Conservation (phyloP, 1,139 yeast genomes). For the Kazachstania sp. region DNA sequence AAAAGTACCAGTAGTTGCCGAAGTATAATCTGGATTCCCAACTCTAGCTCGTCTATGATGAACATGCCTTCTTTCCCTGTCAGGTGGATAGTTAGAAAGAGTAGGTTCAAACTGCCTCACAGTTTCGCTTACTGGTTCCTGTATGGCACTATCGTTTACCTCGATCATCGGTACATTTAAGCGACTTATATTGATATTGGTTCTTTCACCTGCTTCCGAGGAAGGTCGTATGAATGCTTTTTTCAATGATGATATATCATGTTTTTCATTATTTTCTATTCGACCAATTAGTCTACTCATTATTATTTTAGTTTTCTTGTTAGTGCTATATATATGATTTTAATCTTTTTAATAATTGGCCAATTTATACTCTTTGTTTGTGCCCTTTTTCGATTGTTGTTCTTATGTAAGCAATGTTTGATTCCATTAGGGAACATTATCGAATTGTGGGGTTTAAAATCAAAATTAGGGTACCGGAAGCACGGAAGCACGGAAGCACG, state of each 20-base stretch:
- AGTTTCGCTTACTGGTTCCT: not conserved
- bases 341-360: no score
- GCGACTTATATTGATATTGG: not conserved
- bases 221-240: not conserved
- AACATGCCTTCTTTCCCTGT: conserved; percentile 5
- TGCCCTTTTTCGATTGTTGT: no score
- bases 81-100: not conserved
- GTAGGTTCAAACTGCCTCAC: not conserved
- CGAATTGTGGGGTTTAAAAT: no score
- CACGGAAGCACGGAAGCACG: no score
- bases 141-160: not conserved
- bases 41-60: conserved; percentile 2
- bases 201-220: not conserved
- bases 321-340: no score
- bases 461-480: no score
- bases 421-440: no score
- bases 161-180: not conserved
- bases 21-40: conserved; percentile 11
- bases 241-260: not conserved
- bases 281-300: conserved; percentile 4
- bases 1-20: conserved; percentile 17
- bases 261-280: not conserved
- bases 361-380: no score
- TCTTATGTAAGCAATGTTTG: no score
- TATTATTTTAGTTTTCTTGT: not conserved